phyloP scores from a whole-genome alignment of 1,284 basidiomycete genomes.

The Ganoderma meredithae region DNA sequence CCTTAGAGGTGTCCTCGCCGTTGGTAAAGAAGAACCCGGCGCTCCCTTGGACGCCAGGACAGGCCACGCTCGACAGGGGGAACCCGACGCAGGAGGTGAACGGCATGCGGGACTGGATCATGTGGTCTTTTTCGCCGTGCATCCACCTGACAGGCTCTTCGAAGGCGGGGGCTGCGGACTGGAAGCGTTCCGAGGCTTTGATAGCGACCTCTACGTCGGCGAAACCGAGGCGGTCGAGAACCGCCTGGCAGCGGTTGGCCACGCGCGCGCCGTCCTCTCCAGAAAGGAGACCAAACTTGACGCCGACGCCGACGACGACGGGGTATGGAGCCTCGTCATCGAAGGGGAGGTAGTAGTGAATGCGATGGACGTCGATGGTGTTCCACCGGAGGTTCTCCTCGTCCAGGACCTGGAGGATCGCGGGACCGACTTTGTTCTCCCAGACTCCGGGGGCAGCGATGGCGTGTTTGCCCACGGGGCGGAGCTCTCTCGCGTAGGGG shows the following conservation, averaged over 20 bases:
- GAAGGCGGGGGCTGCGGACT: not conserved
- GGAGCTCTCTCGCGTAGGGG: not conserved
- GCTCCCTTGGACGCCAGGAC: conserved; percentile 39
- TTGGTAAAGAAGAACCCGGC: conserved; percentile 44
- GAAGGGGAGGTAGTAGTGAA: not conserved
- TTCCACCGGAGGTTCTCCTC: not conserved
- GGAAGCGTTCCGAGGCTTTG: not conserved
- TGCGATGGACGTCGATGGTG: not conserved
- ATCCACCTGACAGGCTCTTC: not conserved
- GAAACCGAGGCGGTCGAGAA: not conserved
- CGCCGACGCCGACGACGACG: not conserved
- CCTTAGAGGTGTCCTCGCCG: conserved; percentile 26
- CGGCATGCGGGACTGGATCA: not conserved
- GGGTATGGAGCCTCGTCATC: not conserved
- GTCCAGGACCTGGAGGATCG: not conserved
- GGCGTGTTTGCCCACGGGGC: not conserved
- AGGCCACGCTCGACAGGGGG: not conserved
- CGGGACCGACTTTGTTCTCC: not conserved
- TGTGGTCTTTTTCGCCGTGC: not conserved
- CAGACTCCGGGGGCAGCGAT: conserved; percentile 2
- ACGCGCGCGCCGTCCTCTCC: not conserved
- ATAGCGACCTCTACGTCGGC: not conserved
- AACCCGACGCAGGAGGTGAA: not conserved
- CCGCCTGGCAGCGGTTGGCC: not conserved
- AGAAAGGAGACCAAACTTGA: not conserved